Conservation (phyloP, 2,329 filamentous ascomycete species). For the Fusarium penzigii region DNA sequence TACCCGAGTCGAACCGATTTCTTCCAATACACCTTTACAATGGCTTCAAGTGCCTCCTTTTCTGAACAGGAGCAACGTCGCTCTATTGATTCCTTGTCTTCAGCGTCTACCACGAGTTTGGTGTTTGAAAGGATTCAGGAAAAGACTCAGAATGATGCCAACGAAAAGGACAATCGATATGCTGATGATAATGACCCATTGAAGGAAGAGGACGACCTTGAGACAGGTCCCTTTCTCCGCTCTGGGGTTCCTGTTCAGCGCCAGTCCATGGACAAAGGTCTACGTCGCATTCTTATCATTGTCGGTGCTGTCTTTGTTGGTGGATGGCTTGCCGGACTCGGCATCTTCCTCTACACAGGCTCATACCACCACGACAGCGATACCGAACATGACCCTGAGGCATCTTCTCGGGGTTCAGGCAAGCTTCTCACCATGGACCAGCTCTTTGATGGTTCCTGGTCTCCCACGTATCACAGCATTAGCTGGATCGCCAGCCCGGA, state of each 20-base stretch:
- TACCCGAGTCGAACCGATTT: not conserved
- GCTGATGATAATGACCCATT: slow-evolving; percentile 47
- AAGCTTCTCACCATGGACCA: slow-evolving; percentile 75
- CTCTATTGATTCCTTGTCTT: slow-evolving; percentile 66
- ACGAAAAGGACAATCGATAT: slow-evolving; percentile 34
- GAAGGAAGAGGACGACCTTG: slow-evolving; percentile 43
- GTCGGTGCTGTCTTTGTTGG: slow-evolving; percentile 61
- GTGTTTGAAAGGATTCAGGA: slow-evolving; percentile 77
- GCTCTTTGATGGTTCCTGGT: slow-evolving; percentile 67
- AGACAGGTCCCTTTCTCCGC: slow-evolving; percentile 55
- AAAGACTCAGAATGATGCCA: slow-evolving; percentile 39
- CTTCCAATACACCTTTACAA: slow-evolving; percentile 1
- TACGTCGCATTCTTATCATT: slow-evolving; percentile 64
- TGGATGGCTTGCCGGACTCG: slow-evolving; percentile 69
- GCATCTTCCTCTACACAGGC: slow-evolving; percentile 65
- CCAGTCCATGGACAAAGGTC: slow-evolving; percentile 64
- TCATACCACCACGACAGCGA: slow-evolving; percentile 65
- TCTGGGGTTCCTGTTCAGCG: slow-evolving; percentile 38
- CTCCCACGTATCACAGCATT: slow-evolving; percentile 63
- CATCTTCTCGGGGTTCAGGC: slow-evolving; percentile 63
- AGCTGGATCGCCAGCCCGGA: slow-evolving; percentile 75
- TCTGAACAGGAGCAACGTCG: slow-evolving; percentile 22
- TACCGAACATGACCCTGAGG: slow-evolving; percentile 67
- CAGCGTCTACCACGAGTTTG: slow-evolving; percentile 80
- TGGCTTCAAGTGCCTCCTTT: slow-evolving; percentile 21